phyloP scores from a whole-genome alignment of 768 basidiomycete genomes.

The Lactarius sp. region DNA sequence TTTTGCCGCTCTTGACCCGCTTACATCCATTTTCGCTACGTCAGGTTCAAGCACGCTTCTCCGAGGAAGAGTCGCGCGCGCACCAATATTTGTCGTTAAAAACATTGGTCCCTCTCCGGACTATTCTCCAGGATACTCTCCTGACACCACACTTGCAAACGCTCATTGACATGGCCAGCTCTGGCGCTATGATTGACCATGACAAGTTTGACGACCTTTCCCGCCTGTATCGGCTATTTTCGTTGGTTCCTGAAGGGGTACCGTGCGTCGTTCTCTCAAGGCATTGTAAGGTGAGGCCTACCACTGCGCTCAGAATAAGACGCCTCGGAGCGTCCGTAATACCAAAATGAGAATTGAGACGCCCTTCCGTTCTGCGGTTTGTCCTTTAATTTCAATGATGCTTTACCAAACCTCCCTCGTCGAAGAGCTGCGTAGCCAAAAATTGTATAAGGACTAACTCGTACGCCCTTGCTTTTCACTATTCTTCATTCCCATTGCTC shows the following conservation, averaged over 20 bases:
- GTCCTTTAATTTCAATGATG: no score
- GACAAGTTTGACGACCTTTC: slow-evolving; percentile 72
- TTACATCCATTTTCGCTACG: slow-evolving; percentile 21
- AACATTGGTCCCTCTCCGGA: slow-evolving; percentile 61
- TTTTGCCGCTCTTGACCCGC: background rate
- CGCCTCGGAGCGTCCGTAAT: no score
- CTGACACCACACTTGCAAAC: slow-evolving; percentile 70
- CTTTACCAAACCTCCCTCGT: no score
- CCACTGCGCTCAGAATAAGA: no score
- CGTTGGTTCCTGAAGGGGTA: slow-evolving; percentile 61
- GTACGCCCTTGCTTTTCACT: no score
- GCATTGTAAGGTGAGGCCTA: slow-evolving; percentile 27
- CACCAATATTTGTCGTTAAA: slow-evolving; percentile 80
- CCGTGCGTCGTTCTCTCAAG: slow-evolving; percentile 59
- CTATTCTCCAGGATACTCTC: slow-evolving; percentile 73
- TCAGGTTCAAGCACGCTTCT: slow-evolving; percentile 76
- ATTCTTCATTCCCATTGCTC: no score
- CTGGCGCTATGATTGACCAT: slow-evolving; percentile 83
- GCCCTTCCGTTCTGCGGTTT: no score
- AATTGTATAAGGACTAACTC: no score
- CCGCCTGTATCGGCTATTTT: slow-evolving; percentile 74
- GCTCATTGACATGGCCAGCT: slow-evolving; percentile 73
- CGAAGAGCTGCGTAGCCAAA: no score
- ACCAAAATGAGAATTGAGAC: no score
- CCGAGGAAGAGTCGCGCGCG: slow-evolving; percentile 77